Conservation (phyloP, 371 early-diverging fungal genomes). For the Mycotypha africana region DNA sequence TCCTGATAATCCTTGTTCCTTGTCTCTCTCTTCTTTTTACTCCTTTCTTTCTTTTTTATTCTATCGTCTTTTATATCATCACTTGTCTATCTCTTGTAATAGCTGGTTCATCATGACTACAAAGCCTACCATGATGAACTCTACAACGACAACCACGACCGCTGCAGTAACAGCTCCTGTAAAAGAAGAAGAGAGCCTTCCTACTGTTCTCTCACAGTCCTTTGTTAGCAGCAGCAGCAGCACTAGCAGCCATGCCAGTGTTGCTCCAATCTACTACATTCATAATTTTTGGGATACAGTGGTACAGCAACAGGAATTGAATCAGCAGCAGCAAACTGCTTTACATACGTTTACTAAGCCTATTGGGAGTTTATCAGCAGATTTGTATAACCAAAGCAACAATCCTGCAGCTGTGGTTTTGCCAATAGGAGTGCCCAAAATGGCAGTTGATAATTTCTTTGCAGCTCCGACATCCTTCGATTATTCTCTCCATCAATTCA, state of each 20-base stretch:
- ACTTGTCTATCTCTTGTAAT: too few relatives aligned
- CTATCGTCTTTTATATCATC: too few relatives aligned
- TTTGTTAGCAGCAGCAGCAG: not conserved
- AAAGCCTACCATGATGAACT: too few relatives aligned
- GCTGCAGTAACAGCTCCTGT: too few relatives aligned
- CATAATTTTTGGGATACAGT: slow-evolving; percentile 7
- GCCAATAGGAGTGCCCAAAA: too few relatives aligned
- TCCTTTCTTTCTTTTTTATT: not conserved
- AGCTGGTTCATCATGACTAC: too few relatives aligned
- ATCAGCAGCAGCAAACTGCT: not conserved
- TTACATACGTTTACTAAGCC: slow-evolving; percentile 11
- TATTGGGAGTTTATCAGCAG: slow-evolving; percentile 19
- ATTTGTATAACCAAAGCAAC: slow-evolving; percentile 18
- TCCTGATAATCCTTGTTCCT: slow-evolving; percentile 3
- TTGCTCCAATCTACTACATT: not conserved
- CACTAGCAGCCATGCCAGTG: too few relatives aligned
- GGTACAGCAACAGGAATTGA: slow-evolving; percentile 3
- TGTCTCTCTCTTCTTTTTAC: slow-evolving; percentile 6
- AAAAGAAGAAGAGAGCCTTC: slow-evolving; percentile 1
- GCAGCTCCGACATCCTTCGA: too few relatives aligned
- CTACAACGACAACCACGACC: too few relatives aligned
- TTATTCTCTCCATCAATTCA: too few relatives aligned
- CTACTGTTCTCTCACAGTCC: slow-evolving; percentile 13
- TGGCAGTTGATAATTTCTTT: too few relatives aligned
- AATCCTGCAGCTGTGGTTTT: too few relatives aligned